phyloP scores from a whole-genome alignment of 2,329 filamentous ascomycete species.

The Scopulariopsis brevicaulis region DNA sequence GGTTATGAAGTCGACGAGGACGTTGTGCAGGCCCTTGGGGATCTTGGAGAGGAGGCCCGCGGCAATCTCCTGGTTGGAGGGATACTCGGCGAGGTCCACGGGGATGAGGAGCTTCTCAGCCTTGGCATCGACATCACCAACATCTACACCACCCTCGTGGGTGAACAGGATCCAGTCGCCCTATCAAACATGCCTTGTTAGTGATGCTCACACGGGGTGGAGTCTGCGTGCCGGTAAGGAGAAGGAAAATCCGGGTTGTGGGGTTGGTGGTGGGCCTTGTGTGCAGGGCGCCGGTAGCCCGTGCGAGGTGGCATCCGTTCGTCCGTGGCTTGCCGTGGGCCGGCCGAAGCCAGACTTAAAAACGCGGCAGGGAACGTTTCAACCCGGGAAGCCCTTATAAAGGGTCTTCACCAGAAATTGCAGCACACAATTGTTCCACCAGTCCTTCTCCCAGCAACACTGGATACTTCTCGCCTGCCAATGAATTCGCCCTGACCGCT shows the following conservation, averaged over 20 bases:
- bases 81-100: conserved; percentile 88
- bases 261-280: conserved; percentile 1
- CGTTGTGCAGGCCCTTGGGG: conserved; percentile 90
- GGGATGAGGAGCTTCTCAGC: conserved; percentile 97
- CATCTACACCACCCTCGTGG: conserved; percentile 98
- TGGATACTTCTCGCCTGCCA: neutral
- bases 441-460: neutral
- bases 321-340: conserved; percentile 17
- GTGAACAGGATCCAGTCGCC: conserved; percentile 99
- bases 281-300: neutral
- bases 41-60: conserved; percentile 80
- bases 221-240: neutral
- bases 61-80: conserved; percentile 92
- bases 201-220: conserved; percentile 8
- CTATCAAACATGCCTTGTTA: conserved; percentile 37
- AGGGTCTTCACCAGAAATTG: conserved; percentile 5
- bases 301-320: conserved; percentile 14
- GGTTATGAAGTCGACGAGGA: conserved; percentile 98
- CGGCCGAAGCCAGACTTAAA: conserved; percentile 1
- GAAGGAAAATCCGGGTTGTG: neutral
- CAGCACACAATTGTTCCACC: conserved; percentile 6
- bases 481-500: neutral
- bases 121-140: conserved; percentile 97
- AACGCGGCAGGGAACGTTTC: neutral
- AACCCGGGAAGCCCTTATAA: conserved; percentile 7